Base-by-base conservation (phyloP, 106 monocot genomes). In the Ottelia alismoides region DNA sequence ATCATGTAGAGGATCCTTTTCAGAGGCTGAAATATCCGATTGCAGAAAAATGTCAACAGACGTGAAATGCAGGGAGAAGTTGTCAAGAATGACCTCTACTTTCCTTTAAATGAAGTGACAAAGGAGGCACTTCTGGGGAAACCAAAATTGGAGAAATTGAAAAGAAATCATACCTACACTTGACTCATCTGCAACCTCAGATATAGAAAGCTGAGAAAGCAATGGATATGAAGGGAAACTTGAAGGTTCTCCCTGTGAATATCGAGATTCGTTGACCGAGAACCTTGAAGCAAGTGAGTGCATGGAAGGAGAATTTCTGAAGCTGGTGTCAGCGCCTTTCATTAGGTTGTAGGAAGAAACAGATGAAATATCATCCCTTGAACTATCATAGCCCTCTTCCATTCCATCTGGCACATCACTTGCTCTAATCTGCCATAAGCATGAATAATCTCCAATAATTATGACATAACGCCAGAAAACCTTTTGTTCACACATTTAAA, bases 311-410 rank as follows among this genome's bases (percentile, higher is more conserved):
- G 88, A 85, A 28, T 63, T 89, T 67, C 74, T 81, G 53, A 74
- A 54, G 28, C 78, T 31, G 11, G 63, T n/a, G 22, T 88, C 81
- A 54, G 53, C 7, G 61, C 76, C 65, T 79, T 59, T 89, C 24
- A 65, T 63, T 31, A 77, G 82, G 56, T 72, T 82, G 44, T 82
- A 98, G 20, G 89, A 98, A 7, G 96, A 98, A 63, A 85, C 76
- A 68, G 96, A 98, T 62, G 96, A 90, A 6, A 76, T 72, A 57
- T 98, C 96, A 82, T 98, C 96, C 54, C 72, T 85, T 50, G 82
- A 85, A 66, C 96, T 98, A 43, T 98, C 89, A 68, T 98, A 98
- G 43, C 69, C 96, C 66, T 98, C 96, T 56, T 98, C 96, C 47
- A 78, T 29, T 52, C 45, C 82, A 67, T 93, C 96, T 35, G 51